Percentiles rank a stretch among this genome's conserved stretches.
Conservation (phyloP, 169 alveolate species). For the Cyclospora cayetanensis region DNA sequence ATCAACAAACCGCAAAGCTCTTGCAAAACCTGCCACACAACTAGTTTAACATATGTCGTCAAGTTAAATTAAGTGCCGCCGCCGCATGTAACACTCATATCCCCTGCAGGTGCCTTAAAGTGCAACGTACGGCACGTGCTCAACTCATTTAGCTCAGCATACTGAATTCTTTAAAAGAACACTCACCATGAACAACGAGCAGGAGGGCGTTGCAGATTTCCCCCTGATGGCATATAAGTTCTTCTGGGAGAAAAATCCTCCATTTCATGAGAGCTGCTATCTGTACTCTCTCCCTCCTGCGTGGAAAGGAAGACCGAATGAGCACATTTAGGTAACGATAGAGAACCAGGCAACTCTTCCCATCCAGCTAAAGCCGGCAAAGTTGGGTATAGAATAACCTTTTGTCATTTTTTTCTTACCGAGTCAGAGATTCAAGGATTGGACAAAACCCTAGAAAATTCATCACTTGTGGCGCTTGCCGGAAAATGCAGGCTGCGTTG, state of each 20-base stretch:
- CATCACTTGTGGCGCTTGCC: slow-evolving; percentile 48
- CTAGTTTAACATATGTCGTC: no score
- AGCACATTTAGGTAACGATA: background rate
- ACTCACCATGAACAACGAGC: slow-evolving; percentile 56
- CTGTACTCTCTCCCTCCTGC: slow-evolving; percentile 60
- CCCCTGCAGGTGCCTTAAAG: no score
- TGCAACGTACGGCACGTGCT: no score
- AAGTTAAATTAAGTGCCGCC: no score
- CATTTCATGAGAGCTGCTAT: slow-evolving; percentile 42
- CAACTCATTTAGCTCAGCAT: no score
- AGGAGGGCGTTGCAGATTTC: slow-evolving; percentile 20
- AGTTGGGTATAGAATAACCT: background rate
- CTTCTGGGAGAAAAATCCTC: slow-evolving; percentile 63
- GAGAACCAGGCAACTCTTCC: background rate
- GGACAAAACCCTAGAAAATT: slow-evolving; percentile 40
- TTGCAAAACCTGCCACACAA: slow-evolving; percentile 32
- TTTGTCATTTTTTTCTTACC: background rate
- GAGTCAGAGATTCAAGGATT: slow-evolving; percentile 50
- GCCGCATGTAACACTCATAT: no score
- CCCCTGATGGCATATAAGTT: slow-evolving; percentile 34
- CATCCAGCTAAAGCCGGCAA: background rate
- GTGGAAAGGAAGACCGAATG: background rate
- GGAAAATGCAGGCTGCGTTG: slow-evolving; percentile 43
- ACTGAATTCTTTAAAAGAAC: no score
- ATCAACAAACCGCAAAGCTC: slow-evolving; percentile 38